phyloP scores from a whole-genome alignment of 768 basidiomycete species.

The Psilocybe cubensis region DNA sequence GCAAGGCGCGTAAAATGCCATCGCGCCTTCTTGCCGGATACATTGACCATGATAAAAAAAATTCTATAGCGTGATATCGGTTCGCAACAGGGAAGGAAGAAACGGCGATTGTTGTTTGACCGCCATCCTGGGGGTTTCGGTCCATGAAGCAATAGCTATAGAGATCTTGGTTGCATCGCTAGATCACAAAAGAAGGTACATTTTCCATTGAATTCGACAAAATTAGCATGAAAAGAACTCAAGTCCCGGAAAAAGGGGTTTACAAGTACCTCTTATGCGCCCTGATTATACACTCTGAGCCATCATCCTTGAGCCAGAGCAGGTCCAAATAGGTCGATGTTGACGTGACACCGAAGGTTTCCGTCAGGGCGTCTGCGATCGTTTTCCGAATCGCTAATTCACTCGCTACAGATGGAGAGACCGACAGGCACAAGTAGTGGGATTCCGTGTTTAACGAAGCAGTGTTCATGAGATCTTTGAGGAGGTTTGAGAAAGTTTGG shows the following conservation, averaged over 20 bases:
- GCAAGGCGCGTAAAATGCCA: background rate
- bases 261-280: slow-evolving; percentile 38
- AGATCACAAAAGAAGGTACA: background rate
- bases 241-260: background rate
- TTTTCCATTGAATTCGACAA: background rate
- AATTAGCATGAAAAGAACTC: background rate
- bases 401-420: slow-evolving; percentile 43
- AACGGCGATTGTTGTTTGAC: slow-evolving; percentile 44
- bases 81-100: slow-evolving; percentile 38
- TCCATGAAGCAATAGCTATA: slow-evolving; percentile 21
- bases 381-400: slow-evolving; percentile 52
- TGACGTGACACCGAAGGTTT: slow-evolving; percentile 57
- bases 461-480: slow-evolving; percentile 17
- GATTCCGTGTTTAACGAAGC: slow-evolving; percentile 26
- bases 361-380: slow-evolving; percentile 56
- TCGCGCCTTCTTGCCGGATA: background rate
- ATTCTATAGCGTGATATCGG: slow-evolving; percentile 5
- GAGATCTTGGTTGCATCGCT: slow-evolving; percentile 21
- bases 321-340: slow-evolving; percentile 61
- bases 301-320: slow-evolving; percentile 51
- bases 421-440: slow-evolving; percentile 51
- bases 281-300: slow-evolving; percentile 44
- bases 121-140: slow-evolving; percentile 32
- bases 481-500: background rate
- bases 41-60: background rate